Evolutionary conservation across 2,329 filamentous ascomycete species (phyloP), one percentile per base, ranked within the genome.

Genomic region (Sarocladium strictum): DNA sequence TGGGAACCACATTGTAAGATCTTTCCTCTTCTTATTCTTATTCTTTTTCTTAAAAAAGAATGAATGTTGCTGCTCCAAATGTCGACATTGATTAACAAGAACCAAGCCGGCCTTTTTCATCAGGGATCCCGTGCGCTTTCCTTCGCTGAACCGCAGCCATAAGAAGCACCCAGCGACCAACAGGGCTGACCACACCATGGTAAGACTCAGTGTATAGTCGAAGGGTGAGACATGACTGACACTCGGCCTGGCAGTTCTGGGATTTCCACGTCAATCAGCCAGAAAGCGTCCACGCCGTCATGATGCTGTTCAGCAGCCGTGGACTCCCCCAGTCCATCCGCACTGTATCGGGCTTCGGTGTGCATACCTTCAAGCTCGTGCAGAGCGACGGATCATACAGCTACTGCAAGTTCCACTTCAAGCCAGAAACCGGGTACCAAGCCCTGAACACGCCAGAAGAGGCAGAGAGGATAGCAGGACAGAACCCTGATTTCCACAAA

Each of bases 81-180:
- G n/a, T n/a, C n/a, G n/a, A n/a, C n/a, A n/a, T n/a, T n/a, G n/a
- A n/a, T n/a, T n/a, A n/a, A n/a, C n/a, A n/a, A n/a, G n/a, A n/a
- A n/a, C n/a, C n/a, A n/a, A 40, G 37, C 55, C 55, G 19, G 32
- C 47, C 5, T 56, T 91, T 76, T 90, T 91, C 75, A 63, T 90
- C 23, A 78, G 87, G 43, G 87, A 90, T 61, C 85, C 87, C 2
- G 78, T 80, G 63, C 89, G 90, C 67, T 90, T 89, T 71, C 86
- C 86, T 29, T 73, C 85, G 64, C 86, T 90, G 69, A 89, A 89
- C 58, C 86, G 89, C 72, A 88, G 86, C 3, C 87, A 91, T 70
- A 90, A 90, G 77, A 79, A 86, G 50, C 78, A 90, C 68, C 87
- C 87, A 1, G 78, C 83, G 59, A 89, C 84, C 32, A 86, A 90